Conservation (phyloP, 768 basidiomycete genomes). For the Dendrothele bispora region DNA sequence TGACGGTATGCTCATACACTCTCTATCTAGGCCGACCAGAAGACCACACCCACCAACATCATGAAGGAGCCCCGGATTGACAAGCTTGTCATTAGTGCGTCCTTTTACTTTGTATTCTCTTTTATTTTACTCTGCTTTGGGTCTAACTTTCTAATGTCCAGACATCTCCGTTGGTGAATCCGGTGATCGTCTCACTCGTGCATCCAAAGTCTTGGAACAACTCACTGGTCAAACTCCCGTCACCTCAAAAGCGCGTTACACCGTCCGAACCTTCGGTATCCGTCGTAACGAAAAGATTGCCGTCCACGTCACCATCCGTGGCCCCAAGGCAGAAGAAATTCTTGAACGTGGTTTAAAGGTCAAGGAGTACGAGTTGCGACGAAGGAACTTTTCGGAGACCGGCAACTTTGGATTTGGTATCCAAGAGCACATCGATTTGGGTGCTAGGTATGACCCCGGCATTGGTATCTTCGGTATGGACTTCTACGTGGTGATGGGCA, state of each 20-base stretch:
- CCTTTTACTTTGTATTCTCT: conserved; percentile 8
- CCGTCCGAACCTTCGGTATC: conserved; percentile 98
- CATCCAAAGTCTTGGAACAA: conserved; percentile 98
- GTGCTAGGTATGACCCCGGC: conserved; percentile 96
- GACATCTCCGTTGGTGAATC: conserved; percentile 99
- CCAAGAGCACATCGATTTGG: conserved; percentile 98
- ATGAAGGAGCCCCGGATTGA: conserved; percentile 97
- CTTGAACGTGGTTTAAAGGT: conserved; percentile 98
- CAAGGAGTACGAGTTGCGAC: conserved; percentile 98
- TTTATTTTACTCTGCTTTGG: conserved; percentile 7
- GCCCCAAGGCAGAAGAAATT: conserved; percentile 99
- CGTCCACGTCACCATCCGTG: conserved; percentile 97
- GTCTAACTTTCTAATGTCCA: conserved; percentile 34
- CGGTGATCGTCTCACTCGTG: conserved; percentile 97
- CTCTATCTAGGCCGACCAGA: conserved; percentile 82
- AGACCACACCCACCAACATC: conserved; percentile 85
- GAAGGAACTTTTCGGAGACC: conserved; percentile 97
- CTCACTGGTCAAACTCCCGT: conserved; percentile 99
- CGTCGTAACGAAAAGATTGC: conserved; percentile 99
- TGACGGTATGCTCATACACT: neutral
- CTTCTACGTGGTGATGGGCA: conserved; percentile 97
- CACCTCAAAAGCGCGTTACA: conserved; percentile 99
- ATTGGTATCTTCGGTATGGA: conserved; percentile 99
- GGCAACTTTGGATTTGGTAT: conserved; percentile 99
- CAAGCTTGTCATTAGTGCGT: conserved; percentile 99